These are phyloP conservation scores for Strigomonas culicis DNA, from an alignment of 208 protist genomes.

Conservation along the genomic window DNA sequence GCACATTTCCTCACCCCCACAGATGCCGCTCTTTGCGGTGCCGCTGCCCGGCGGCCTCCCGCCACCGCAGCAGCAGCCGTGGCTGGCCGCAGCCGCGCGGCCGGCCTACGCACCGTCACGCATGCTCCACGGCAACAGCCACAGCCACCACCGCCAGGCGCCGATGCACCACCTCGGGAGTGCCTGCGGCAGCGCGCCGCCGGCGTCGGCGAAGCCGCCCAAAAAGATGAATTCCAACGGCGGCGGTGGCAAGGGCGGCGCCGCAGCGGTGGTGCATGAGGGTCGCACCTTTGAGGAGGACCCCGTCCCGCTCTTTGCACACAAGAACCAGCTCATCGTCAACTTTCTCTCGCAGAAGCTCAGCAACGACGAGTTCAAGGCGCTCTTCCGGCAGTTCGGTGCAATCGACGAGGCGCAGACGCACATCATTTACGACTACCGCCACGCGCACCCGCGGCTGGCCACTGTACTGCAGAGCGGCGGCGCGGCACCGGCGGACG, in stretches of 20 bases:
- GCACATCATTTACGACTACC: constrained; percentile 63
- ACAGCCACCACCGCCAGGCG: too few relatives aligned
- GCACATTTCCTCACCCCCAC: too few relatives aligned
- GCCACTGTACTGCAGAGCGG: not conserved
- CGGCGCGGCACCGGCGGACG: too few relatives aligned
- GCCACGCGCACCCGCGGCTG: constrained; percentile 7
- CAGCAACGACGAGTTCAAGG: constrained; percentile 39
- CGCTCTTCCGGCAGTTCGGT: constrained; percentile 47
- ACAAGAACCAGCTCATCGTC: constrained; percentile 61
- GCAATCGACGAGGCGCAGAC: constrained; percentile 30
- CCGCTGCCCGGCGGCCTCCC: too few relatives aligned
- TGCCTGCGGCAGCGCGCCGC: constrained; percentile 3
- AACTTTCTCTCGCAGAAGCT: constrained; percentile 57
- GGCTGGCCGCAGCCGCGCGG: too few relatives aligned
- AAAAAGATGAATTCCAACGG: not conserved
- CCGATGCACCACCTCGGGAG: too few relatives aligned
- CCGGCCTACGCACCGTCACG: too few relatives aligned
- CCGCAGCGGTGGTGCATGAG: constrained; percentile 9
- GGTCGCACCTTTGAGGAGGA: constrained; percentile 39
- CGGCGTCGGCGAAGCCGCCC: constrained; percentile 7
- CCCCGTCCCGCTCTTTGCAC: constrained; percentile 42
- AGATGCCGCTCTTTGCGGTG: too few relatives aligned
- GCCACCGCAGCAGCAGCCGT: too few relatives aligned
- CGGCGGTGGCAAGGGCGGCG: not conserved
- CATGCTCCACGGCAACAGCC: too few relatives aligned